Evolutionary conservation across 2,329 filamentous ascomycete species (phyloP), one percentile per base, ranked within the genome.

Genomic region (Sarocladiaceae sp.): DNA sequence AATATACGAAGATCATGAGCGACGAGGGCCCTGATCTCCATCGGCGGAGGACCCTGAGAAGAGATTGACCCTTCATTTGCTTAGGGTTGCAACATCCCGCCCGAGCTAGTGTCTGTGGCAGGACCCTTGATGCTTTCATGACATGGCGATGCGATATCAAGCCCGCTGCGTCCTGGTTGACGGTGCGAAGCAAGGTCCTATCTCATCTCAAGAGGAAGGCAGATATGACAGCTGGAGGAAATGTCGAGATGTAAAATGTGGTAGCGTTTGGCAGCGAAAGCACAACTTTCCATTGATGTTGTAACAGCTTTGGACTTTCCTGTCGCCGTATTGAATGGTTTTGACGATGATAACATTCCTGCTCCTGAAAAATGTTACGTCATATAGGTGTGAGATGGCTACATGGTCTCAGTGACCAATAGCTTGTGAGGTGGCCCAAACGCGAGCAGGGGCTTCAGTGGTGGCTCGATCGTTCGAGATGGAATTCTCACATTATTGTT

Each of bases 11-110:
- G 28, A 31, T 48, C n/a, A 48, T 22, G 17, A 33, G 44, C 10
- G 10, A 33, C n/a, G 17, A 33, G 26, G 44, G 31, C 26, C 44
- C 44, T 48, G 26, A 48, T 48, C 25, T 33, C 44, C 44, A 48
- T 48, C 44, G 18, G 18, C 8, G 23, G 11, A 33, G 44, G 44
- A 48, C 44, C 44, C 44, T 48, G 44, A 48, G 23, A 28, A 44
- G 17, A 18, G 4, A 33, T 48, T 12, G n/a, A 12, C 13, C 25
- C 12, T 46, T 17, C 40, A 12, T 8, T 17, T 22, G 4, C 28
- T 17, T 3, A 12, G 44, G 28, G 7, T 13, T 17, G 23, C 18
- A 48, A 18, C 4, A 29, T 12, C 5, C 11, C 7, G 5, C 12
- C 23, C 17, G 44, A 26, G 40, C 44, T 48, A 48, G 26, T 15